Base-by-base conservation (phyloP, 306 rosid species). In the Pyrus bretschneideri region DNA sequence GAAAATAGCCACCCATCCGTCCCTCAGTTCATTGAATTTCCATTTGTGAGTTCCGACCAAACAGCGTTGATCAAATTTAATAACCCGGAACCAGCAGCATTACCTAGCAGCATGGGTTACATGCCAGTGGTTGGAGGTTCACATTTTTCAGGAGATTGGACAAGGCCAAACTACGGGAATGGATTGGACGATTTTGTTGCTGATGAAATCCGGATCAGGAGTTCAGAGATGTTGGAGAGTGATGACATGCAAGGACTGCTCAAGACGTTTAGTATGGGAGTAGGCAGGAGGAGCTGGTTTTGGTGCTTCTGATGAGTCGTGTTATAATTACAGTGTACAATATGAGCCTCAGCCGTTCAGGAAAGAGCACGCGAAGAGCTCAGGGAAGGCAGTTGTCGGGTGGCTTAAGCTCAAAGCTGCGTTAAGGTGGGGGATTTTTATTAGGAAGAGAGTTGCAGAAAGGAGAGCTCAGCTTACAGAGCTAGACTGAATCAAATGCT, bases 351-450 rank as follows among this genome's bases (percentile, higher is more conserved):
- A 75, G 76, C 31, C 85, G 15, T 78, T 81, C 22, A 42, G 65
- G 9, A 86, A 82, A 72, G 94, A 90, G 77, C 81, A 55, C 14
- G 82, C 83, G 1, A 87, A 73, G 81, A 63, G 87, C 69, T 89
- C 95, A 1, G 98, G 98, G 17, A 90, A 88, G 35, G 98, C 96
- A 33, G 93, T 88, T 44, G 88, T 93, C 11, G 98, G 98, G 64
- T 93, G 98, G 98, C 93, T 94, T 70, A 90, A 92, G 86, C 93
- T 93, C 63, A 93, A 88, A 85, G 98, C 96, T 5, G 98, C 96
- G 33, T 85, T 93, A 67, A 89, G 98, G 69, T 93, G 98, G 98
- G 98, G 98, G 18, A 91, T 93, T 44, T 90, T 93, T 64, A 79
- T 91, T 42, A 89, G 93, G 76, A 90, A 87, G 81, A 90, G 40